Conservation (phyloP, 495 filamentous ascomycete genomes). For the Penicillium tannophilum region DNA sequence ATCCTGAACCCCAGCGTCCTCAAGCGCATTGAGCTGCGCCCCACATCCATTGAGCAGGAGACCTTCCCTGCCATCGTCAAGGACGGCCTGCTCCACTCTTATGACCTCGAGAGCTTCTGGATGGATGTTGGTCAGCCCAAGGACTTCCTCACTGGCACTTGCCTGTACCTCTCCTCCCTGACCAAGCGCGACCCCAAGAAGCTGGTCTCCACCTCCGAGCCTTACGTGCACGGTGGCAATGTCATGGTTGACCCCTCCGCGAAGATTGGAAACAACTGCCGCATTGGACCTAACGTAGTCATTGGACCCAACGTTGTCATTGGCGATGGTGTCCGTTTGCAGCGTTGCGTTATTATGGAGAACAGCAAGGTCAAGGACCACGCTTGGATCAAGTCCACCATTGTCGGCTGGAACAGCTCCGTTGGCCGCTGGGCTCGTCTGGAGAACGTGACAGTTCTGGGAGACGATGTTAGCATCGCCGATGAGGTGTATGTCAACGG, state of each 20-base stretch:
- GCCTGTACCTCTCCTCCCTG: conserved; percentile 92
- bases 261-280: conserved; percentile 98
- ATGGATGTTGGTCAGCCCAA: conserved; percentile 99
- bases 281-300: conserved; percentile 96
- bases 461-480: conserved; percentile 98
- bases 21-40: conserved; percentile 89
- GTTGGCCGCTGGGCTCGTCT: conserved; percentile 95
- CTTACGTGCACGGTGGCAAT: conserved; percentile 92
- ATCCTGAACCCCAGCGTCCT: conserved; percentile 95
- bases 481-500: conserved; percentile 99
- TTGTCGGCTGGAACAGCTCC: conserved; percentile 98
- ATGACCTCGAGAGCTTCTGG: conserved; percentile 99
- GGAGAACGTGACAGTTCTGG: conserved; percentile 96
- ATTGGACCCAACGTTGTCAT: conserved; percentile 95
- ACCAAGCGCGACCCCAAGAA: conserved; percentile 90
- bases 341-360: conserved; percentile 88
- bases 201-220: conserved; percentile 71
- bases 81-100: conserved; percentile 93
- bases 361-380: conserved; percentile 97
- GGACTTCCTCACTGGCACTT: conserved; percentile 96
- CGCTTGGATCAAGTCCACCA: conserved; percentile 98
- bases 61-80: conserved; percentile 94
- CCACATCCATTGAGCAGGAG: conserved; percentile 99
- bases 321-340: conserved; percentile 91
- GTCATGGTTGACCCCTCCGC: conserved; percentile 94